Conservation (phyloP, 768 basidiomycete species). For the Asterophora parasitica region DNA sequence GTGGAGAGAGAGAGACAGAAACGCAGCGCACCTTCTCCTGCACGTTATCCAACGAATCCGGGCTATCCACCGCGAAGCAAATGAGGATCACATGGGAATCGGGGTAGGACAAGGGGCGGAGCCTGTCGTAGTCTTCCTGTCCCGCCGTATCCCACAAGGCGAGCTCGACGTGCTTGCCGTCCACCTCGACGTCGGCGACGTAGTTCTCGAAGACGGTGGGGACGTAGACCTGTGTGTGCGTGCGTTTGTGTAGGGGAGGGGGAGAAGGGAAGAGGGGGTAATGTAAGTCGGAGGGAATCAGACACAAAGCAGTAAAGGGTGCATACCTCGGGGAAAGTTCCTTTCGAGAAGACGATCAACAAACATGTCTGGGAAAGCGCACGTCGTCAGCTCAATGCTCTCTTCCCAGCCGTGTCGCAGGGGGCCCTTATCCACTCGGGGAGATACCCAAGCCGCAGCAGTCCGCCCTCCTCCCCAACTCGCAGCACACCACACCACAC, state of each 20-base stretch:
- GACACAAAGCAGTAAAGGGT: slow-evolving; percentile 2
- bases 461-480: background rate
- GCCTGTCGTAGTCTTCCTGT: slow-evolving; percentile 98
- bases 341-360: slow-evolving; percentile 95
- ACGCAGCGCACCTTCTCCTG: slow-evolving; percentile 86
- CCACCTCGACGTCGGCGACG: slow-evolving; percentile 97
- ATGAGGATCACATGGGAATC: slow-evolving; percentile 99
- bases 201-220: slow-evolving; percentile 99
- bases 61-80: slow-evolving; percentile 97
- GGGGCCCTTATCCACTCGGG: too few relatives aligned
- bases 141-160: slow-evolving; percentile 99
- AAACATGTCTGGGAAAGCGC: slow-evolving; percentile 65
- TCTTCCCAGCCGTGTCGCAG: too few relatives aligned
- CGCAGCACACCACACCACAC: too few relatives aligned
- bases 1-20: background rate
- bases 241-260: too few relatives aligned
- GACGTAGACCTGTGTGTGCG: slow-evolving; percentile 91
- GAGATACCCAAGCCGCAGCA: background rate
- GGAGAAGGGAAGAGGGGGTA: background rate
- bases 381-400: slow-evolving; percentile 7
- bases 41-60: slow-evolving; percentile 98
- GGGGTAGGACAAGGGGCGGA: slow-evolving; percentile 95
- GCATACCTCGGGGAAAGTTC: slow-evolving; percentile 90
- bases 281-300: background rate
- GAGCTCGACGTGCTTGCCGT: slow-evolving; percentile 97